Evolutionary conservation across 1,139 yeast species (phyloP), one percentile per base, ranked within the genome.

Genomic region (Wickerhamomyces sp.): DNA sequence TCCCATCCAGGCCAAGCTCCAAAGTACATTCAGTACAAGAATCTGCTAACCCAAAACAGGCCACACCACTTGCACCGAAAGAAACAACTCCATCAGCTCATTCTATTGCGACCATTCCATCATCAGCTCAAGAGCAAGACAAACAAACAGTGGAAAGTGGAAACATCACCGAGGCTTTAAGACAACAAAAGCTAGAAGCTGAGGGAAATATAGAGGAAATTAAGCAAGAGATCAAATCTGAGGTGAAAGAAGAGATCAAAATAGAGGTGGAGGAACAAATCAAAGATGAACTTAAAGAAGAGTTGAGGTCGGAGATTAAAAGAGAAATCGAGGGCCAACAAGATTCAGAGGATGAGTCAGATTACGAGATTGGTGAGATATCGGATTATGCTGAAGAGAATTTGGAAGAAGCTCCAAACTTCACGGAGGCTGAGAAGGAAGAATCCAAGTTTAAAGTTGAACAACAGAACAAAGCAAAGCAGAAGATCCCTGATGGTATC

Each of bases 401-500:
- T 6, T 38, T 33, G 8, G 39, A 33, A n/a, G 31, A 26, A 16
- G 39, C 25, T 9, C 50, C 47, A 13, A 28, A 31, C 24, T 39
- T 43, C 30, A 35, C 49, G 2, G 47, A 40, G 35, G 32, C 35
- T 15, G 50, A 49, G 24, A 41, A 43, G 35, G 28, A 31, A n/a
- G 40, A 38, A 22, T 45, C 53, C 2, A 36, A 40, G 23, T 33
- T 41, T 30, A 40, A 39, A 28, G 37, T 38, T 5, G 41, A 44
- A 21, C 24, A 37, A 10, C 37, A 45, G 23, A 40, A 38, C 17
- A 38, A 43, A 17, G 38, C 34, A 23, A 46, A 49, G 31, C 44
- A 44, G 26, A 35, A 33, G 6, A 39, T 49, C 16, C 54, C 55
- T 19, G 37, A 38, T 23, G 41, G 42, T 12, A 33, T 39, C 4